A percentile compares a stretch with the other conserved stretches of the same genome.
phyloP scores from a whole-genome alignment of 1,284 basidiomycete species.

The Papiliotrema nemorosa region DNA sequence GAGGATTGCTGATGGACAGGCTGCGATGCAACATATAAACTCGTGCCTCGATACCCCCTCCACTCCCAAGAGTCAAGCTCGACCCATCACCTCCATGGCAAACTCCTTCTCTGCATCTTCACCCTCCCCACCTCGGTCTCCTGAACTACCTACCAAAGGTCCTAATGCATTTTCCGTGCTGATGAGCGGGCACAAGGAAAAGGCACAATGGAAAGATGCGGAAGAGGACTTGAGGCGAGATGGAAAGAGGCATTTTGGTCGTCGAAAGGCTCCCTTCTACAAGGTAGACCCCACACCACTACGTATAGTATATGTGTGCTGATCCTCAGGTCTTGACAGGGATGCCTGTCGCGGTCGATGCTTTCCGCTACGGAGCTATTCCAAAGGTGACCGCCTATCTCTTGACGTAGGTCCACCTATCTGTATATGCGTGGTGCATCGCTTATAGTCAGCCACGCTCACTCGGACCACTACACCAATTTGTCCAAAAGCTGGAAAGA shows the following conservation, averaged over 20 bases:
- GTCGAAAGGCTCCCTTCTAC: constrained; percentile 83
- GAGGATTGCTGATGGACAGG: constrained; percentile 26
- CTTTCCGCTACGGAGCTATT: constrained; percentile 88
- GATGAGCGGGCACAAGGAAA: constrained; percentile 76
- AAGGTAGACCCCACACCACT: too few relatives aligned
- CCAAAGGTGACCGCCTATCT: constrained; percentile 85
- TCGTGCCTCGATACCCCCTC: constrained; percentile 37
- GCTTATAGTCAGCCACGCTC: constrained; percentile 67
- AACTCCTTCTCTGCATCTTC: constrained; percentile 25
- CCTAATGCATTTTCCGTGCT: constrained; percentile 68
- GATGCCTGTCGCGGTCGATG: constrained; percentile 96
- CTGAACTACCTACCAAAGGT: constrained; percentile 19
- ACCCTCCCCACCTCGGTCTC: constrained; percentile 10
- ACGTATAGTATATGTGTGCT: too few relatives aligned
- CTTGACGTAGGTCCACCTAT: constrained; percentile 60
- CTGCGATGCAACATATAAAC: constrained; percentile 44
- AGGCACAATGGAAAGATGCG: constrained; percentile 78
- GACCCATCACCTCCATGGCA: constrained; percentile 10
- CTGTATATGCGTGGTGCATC: too few relatives aligned
- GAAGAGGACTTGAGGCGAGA: constrained; percentile 46
- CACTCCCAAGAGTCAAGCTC: background rate
- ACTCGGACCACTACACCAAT: constrained; percentile 92
- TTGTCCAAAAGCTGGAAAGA: constrained; percentile 79
- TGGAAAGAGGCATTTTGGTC: constrained; percentile 51
- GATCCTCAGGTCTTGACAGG: constrained; percentile 65